Conservation (phyloP, 345 rosid species). For the Citrus trifoliata region DNA sequence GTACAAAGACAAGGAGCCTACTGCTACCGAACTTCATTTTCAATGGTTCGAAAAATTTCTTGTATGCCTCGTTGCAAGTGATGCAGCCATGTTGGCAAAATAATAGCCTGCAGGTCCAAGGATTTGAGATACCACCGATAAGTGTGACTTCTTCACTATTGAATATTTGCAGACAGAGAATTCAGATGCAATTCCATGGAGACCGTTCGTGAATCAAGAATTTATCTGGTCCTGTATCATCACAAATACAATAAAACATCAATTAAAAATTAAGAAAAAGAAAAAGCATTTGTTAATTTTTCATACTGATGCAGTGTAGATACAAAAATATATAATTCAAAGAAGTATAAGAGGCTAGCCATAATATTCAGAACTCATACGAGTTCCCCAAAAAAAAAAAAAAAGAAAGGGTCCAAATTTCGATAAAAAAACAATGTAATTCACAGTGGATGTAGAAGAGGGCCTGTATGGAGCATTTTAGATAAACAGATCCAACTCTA, state of each 20-base stretch:
- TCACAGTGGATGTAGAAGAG: neutral
- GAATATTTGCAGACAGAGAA: neutral
- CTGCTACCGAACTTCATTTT: neutral
- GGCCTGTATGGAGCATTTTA: neutral
- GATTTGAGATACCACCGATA: neutral
- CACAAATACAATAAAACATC: neutral
- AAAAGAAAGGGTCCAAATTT: neutral
- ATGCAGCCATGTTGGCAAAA: neutral
- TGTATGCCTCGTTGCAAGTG: neutral
- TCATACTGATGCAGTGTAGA: neutral
- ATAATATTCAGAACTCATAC: neutral
- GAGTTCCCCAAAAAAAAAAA: neutral
- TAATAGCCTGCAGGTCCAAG: neutral
- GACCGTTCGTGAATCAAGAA: neutral
- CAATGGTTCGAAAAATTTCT: neutral
- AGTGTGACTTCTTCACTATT: neutral
- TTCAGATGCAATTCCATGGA: neutral
- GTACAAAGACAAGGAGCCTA: slow-evolving; percentile 12
- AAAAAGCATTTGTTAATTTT: neutral
- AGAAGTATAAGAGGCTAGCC: neutral
- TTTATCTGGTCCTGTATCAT: slow-evolving; percentile 4
- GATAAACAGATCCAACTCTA: neutral
- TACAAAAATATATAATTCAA: neutral
- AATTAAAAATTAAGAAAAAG: neutral
- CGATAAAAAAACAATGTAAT: neutral